Evolutionary conservation across 768 basidiomycete species (phyloP).

Genomic region (Lactifluus pinguis): DNA sequence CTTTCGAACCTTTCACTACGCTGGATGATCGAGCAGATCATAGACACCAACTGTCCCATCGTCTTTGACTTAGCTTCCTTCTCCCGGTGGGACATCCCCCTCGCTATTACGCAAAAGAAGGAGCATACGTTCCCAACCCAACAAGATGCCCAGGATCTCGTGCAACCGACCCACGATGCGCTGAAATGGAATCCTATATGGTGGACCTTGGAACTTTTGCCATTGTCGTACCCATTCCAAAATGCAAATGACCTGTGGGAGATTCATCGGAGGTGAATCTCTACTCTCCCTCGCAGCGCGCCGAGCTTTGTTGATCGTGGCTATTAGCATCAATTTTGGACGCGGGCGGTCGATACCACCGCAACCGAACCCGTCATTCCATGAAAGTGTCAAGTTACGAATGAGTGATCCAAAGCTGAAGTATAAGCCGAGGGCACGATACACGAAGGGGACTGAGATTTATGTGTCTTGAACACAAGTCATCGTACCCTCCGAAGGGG

Average conservation of each 20-base stretch:
- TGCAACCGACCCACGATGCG: conserved; percentile 47
- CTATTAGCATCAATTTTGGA: conserved; percentile 45
- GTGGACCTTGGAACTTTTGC: conserved; percentile 67
- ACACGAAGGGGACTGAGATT: conserved; percentile 36
- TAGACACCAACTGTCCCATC: background rate
- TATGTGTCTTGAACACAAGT: conserved; percentile 33
- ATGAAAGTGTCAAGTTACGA: conserved; percentile 52
- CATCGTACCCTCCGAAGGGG: background rate
- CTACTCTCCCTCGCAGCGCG: background rate
- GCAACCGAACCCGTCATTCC: conserved; percentile 46
- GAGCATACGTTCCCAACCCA: too few species aligned
- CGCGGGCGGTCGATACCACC: conserved; percentile 42
- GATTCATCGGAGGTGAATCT: conserved; percentile 42
- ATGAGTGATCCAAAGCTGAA: conserved; percentile 38
- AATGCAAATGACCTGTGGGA: conserved; percentile 42
- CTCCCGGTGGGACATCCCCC: conserved; percentile 7
- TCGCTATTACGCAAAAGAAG: background rate
- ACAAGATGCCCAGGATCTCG: conserved; percentile 25
- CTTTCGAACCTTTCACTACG: conserved; percentile 15
- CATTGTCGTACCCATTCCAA: conserved; percentile 47
- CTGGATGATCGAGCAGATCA: conserved; percentile 19
- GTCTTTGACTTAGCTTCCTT: conserved; percentile 6
- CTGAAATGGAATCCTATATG: conserved; percentile 39
- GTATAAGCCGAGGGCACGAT: conserved; percentile 53
- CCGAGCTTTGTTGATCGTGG: background rate